Evolutionary conservation across 2,329 filamentous ascomycete species (phyloP).

Genomic region (Aspergillus hortae): DNA sequence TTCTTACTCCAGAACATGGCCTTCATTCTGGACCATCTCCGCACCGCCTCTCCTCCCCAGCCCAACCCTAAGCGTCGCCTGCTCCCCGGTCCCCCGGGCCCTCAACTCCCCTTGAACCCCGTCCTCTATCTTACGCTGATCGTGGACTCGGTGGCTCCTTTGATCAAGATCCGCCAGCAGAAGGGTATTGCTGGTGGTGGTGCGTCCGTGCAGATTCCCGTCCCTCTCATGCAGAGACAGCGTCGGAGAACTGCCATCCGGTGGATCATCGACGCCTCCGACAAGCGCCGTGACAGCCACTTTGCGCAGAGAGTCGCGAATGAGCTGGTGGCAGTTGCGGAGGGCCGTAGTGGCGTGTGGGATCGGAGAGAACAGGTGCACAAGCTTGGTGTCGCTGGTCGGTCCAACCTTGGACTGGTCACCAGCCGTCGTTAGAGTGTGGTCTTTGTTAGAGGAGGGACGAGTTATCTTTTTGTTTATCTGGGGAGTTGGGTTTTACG

Average conservation of each 20-base stretch:
- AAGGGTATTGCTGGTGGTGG: conserved; percentile 83
- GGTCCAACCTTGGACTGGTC: conserved; percentile 58
- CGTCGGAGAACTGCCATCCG: conserved; percentile 72
- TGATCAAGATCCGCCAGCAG: conserved; percentile 73
- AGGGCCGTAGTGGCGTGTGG: conserved; percentile 82
- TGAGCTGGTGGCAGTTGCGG: conserved; percentile 81
- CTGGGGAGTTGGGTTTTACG: background rate
- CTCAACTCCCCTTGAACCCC: conserved; percentile 82
- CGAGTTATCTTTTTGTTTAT: background rate
- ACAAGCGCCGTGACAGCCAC: conserved; percentile 69
- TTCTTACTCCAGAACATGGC: conserved; percentile 67
- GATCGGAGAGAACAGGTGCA: conserved; percentile 74
- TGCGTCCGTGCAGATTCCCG: conserved; percentile 74
- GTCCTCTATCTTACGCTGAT: conserved; percentile 84
- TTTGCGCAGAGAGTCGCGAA: conserved; percentile 77
- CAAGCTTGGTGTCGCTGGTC: conserved; percentile 71
- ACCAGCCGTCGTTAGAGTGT: background rate
- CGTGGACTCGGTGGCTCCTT: conserved; percentile 86
- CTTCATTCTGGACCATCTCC: conserved; percentile 75
- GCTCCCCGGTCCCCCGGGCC: conserved; percentile 68
- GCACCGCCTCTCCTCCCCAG: conserved; percentile 75
- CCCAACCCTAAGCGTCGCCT: conserved; percentile 61
- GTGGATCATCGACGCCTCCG: conserved; percentile 86
- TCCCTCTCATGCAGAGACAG: conserved; percentile 71
- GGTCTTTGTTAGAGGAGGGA: background rate